Evolutionary conservation across 2,329 filamentous ascomycete genomes (phyloP).

Genomic region (Diaporthe citriasiana): DNA sequence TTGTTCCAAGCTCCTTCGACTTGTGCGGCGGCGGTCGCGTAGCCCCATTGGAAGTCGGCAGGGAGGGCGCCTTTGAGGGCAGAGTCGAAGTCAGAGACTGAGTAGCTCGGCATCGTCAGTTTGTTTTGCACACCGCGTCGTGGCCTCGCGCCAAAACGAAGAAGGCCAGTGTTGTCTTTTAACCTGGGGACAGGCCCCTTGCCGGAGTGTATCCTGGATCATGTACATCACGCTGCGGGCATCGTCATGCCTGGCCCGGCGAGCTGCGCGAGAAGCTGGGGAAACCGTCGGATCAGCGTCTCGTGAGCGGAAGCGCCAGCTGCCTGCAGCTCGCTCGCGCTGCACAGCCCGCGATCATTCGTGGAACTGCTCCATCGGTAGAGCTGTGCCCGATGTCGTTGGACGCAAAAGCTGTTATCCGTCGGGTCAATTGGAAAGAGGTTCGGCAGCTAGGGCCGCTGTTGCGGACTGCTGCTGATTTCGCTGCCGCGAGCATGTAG

Average conservation of each 20-base stretch:
- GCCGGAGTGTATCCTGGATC: background rate
- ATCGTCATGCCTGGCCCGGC: no score
- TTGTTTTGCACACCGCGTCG: no score
- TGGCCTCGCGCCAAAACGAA: background rate
- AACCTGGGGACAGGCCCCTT: background rate
- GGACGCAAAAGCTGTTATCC: slow-evolving; percentile 2
- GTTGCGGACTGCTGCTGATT: slow-evolving; percentile 15
- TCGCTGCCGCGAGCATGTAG: background rate
- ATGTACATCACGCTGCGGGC: background rate
- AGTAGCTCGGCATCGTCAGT: slow-evolving; percentile 42
- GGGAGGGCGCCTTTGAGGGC: slow-evolving; percentile 50
- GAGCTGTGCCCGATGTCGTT: slow-evolving; percentile 35
- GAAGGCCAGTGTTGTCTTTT: background rate
- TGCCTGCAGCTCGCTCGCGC: background rate
- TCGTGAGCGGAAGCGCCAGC: background rate
- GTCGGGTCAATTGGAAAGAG: slow-evolving; percentile 15
- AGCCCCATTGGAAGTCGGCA: slow-evolving; percentile 56
- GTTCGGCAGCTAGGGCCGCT: slow-evolving; percentile 36
- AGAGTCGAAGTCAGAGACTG: slow-evolving; percentile 46
- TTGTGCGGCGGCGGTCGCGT: slow-evolving; percentile 57
- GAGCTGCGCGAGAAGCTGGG: background rate
- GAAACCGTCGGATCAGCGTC: background rate
- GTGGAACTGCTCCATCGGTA: slow-evolving; percentile 38
- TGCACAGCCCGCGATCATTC: slow-evolving; percentile 20
- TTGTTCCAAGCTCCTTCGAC: slow-evolving; percentile 59